phyloP scores from a whole-genome alignment of 495 filamentous ascomycete species.

The Stereocaulon alpinum region DNA sequence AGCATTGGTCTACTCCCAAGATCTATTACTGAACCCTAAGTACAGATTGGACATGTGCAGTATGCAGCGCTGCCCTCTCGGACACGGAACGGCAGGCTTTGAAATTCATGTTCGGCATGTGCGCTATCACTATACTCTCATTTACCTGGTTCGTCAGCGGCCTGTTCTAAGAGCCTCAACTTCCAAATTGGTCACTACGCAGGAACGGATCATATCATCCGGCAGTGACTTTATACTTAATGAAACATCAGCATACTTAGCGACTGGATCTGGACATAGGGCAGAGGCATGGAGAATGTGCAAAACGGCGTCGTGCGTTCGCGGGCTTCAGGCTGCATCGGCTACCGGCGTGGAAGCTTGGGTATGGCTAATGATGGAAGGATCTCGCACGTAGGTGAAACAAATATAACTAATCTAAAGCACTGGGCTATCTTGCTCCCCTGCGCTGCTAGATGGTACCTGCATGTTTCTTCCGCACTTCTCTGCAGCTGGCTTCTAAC shows the following conservation, averaged over 20 bases:
- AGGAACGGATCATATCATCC: neutral
- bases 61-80: slow-evolving; percentile 62
- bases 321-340: slow-evolving; percentile 2
- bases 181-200: neutral
- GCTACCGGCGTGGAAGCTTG: neutral
- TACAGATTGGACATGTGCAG: slow-evolving; percentile 49
- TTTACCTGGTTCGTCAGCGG: slow-evolving; percentile 84
- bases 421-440: neutral
- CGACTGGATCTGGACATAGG: neutral
- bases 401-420: slow-evolving; percentile 1
- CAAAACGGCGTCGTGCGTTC: neutral
- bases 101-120: slow-evolving; percentile 66
- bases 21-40: neutral
- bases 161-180: slow-evolving; percentile 35
- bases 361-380: neutral
- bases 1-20: neutral
- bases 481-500: neutral
- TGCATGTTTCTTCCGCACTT: neutral
- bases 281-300: neutral
- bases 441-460: neutral
- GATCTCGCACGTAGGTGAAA: neutral
- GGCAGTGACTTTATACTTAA: slow-evolving; percentile 7
- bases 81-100: slow-evolving; percentile 55
- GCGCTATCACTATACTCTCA: slow-evolving; percentile 60
- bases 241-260: neutral